Conservation (phyloP, 73 alveolate species). For the Tetrahymena borealis region DNA sequence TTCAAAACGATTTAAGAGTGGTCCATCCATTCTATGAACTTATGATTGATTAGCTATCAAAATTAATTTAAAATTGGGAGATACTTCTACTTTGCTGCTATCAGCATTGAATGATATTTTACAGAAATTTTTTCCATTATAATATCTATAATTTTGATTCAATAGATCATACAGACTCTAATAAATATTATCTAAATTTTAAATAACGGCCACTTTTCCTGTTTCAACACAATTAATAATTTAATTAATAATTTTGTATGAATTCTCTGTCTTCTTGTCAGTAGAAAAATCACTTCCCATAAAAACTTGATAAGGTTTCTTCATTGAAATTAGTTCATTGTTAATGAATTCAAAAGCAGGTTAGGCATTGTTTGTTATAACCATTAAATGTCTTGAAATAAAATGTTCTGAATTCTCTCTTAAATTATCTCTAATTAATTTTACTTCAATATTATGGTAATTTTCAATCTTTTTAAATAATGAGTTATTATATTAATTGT, state of each 20-base stretch:
- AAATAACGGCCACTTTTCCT: slow-evolving; percentile 1
- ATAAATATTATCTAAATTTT: slow-evolving; percentile 22
- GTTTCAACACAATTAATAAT: slow-evolving; percentile 6
- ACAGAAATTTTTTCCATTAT: neutral
- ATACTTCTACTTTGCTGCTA: neutral
- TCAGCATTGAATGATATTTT: slow-evolving; percentile 19
- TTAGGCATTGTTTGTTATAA: neutral
- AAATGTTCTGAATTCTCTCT: neutral
- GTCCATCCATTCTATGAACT: neutral
- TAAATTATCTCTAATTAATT: neutral
- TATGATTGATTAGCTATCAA: neutral
- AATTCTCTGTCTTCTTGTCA: slow-evolving; percentile 4
- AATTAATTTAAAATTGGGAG: neutral
- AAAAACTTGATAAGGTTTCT: neutral
- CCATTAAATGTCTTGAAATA: slow-evolving; percentile 29
- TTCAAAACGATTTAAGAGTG: neutral
- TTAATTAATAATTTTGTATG: neutral
- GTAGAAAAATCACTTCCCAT: neutral
- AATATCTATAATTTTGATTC: slow-evolving; percentile 6
- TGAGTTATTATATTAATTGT: neutral
- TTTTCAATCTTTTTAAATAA: neutral
- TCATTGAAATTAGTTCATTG: neutral
- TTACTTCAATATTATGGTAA: no score
- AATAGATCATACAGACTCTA: slow-evolving; percentile 27
- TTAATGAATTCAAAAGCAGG: neutral